Conservation (phyloP, 441 rosid species). For the Brassica hybrid region DNA sequence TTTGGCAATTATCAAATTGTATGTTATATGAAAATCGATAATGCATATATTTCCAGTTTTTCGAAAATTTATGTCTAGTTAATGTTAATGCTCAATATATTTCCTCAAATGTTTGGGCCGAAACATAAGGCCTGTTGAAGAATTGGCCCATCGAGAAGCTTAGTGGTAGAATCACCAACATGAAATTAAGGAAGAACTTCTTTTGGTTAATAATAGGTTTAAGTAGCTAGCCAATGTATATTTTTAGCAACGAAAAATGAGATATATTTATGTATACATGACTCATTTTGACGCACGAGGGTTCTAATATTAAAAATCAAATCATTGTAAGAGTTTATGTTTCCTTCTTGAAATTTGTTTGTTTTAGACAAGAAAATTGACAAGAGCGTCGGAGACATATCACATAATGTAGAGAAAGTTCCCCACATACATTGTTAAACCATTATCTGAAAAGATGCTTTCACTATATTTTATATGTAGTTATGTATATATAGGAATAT, state of each 20-base stretch:
- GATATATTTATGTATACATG: not conserved
- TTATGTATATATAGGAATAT: conserved; percentile 23
- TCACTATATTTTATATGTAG: too few species aligned
- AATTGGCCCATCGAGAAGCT: not conserved
- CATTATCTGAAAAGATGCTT: conserved; percentile 39
- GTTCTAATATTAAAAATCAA: not conserved
- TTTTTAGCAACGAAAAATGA: not conserved
- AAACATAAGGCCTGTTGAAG: conserved; percentile 12
- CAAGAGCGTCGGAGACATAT: conserved; percentile 24
- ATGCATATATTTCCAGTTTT: too few species aligned
- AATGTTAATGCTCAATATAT: not conserved
- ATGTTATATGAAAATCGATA: not conserved
- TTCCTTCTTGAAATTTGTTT: not conserved
- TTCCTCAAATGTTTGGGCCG: not conserved
- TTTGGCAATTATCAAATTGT: not conserved
- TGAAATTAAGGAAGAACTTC: not conserved
- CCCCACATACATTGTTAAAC: conserved; percentile 39
- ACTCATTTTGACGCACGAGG: conserved; percentile 30
- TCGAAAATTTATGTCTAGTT: not conserved
- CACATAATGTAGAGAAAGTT: conserved; percentile 28
- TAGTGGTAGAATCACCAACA: conserved; percentile 2
- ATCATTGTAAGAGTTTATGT: not conserved
- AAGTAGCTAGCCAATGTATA: not conserved
- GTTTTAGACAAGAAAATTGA: conserved; percentile 20
- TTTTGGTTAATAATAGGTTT: not conserved